Percentiles rank a stretch among this genome's conserved stretches.
Conservation (phyloP, 1,284 basidiomycete genomes). For the Apiotrichum akiyoshidainum region DNA sequence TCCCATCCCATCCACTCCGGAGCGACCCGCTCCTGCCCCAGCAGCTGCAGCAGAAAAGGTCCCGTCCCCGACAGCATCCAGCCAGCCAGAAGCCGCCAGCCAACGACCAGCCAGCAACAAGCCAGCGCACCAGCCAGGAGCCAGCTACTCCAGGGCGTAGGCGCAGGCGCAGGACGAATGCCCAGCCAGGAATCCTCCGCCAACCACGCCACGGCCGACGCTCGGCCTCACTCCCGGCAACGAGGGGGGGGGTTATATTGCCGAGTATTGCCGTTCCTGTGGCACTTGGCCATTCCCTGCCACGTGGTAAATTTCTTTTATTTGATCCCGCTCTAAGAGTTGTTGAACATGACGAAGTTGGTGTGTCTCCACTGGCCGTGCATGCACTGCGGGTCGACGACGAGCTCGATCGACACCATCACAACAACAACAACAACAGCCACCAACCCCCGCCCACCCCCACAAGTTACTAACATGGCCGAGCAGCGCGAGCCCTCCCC, state of each 20-base stretch:
- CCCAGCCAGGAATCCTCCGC: too few species aligned
- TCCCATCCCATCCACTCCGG: neutral
- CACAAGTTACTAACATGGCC: constrained; percentile 28
- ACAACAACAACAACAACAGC: neutral
- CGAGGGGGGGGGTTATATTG: too few species aligned
- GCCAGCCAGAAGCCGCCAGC: neutral
- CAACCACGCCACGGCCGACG: too few species aligned
- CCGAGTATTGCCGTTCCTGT: neutral
- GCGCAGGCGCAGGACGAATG: too few species aligned
- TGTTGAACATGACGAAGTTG: too few species aligned
- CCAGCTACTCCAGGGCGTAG: too few species aligned
- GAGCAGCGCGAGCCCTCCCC: constrained; percentile 41
- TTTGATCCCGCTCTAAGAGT: neutral
- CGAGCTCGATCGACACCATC: neutral
- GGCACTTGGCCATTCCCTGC: neutral
- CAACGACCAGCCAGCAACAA: neutral
- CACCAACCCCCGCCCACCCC: neutral
- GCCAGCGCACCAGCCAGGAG: neutral
- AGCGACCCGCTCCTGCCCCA: neutral
- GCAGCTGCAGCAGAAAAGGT: too few species aligned
- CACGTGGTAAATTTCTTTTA: too few species aligned
- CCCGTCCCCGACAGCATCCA: neutral
- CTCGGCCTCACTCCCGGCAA: too few species aligned
- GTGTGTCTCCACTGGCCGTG: too few species aligned
- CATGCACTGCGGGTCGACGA: too few species aligned